Percentiles rank a stretch among this genome's conserved stretches.
Conservation (phyloP, 331 rosid species). For the Malus hybrid region DNA sequence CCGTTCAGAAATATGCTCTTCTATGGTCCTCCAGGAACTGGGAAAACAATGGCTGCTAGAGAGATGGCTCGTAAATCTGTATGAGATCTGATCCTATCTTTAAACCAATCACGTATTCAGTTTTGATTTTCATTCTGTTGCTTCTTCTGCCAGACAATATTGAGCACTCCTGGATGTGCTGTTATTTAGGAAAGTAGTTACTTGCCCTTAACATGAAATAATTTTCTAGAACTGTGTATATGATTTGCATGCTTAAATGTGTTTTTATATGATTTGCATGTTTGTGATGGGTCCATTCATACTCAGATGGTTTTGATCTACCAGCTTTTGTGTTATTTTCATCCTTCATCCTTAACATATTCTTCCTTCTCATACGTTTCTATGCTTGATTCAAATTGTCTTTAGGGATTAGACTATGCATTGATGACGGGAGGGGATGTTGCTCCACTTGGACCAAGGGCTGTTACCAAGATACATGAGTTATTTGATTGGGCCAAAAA, state of each 20-base stretch:
- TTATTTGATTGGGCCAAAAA: slow-evolving; percentile 94
- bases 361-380: neutral
- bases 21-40: slow-evolving; percentile 99
- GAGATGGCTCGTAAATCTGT: slow-evolving; percentile 92
- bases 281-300: neutral
- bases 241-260: neutral
- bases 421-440: slow-evolving; percentile 99
- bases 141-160: too few species aligned
- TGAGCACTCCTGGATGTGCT: neutral
- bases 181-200: neutral
- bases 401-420: slow-evolving; percentile 90
- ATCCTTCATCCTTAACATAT: neutral
- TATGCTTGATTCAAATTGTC: slow-evolving; percentile 4
- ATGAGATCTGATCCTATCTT: slow-evolving; percentile 19
- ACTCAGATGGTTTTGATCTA: neutral
- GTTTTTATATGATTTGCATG: neutral
- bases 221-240: neutral
- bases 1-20: slow-evolving; percentile 95
- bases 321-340: neutral
- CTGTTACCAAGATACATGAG: slow-evolving; percentile 95
- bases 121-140: neutral
- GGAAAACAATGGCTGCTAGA: slow-evolving; percentile 98
- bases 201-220: neutral
- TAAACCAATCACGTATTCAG: neutral
- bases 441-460: slow-evolving; percentile 91